Conservation (phyloP, 441 rosid species). For the Populus hybrid region DNA sequence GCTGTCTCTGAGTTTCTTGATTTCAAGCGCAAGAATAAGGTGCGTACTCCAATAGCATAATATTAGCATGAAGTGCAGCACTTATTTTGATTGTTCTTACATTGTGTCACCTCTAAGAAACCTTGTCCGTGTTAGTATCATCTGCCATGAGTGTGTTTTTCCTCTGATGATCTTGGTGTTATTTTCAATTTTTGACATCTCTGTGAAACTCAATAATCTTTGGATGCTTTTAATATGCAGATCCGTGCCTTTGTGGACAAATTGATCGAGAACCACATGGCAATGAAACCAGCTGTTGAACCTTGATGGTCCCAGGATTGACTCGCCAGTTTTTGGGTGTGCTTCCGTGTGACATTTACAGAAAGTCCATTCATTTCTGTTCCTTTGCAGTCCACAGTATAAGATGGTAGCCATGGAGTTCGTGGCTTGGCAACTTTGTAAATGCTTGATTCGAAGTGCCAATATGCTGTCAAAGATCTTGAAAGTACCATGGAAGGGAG, state of each 20-base stretch:
- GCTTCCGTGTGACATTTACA: constrained; percentile 18
- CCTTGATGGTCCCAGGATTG: constrained; percentile 45
- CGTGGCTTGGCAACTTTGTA: constrained; percentile 12
- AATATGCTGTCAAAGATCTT: constrained; percentile 13
- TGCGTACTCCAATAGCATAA: constrained; percentile 22
- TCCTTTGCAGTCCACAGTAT: constrained; percentile 19
- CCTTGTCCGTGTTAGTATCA: background rate
- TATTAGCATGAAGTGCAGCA: background rate
- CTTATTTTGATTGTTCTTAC: background rate
- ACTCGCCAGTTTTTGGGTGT: constrained; percentile 17
- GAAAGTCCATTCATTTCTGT: constrained; percentile 13
- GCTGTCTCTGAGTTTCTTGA: constrained; percentile 85
- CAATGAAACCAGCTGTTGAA: constrained; percentile 48
- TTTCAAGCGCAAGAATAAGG: constrained; percentile 97
- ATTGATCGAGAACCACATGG: constrained; percentile 91
- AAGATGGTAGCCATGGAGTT: constrained; percentile 22
- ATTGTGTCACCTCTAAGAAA: background rate
- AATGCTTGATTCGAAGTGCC: constrained; percentile 17
- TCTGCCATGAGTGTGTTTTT: background rate
- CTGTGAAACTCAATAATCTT: constrained; percentile 13
- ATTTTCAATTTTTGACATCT: background rate
- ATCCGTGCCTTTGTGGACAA: constrained; percentile 96
- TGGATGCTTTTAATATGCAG: constrained; percentile 54
- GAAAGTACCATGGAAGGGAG: constrained; percentile 24
- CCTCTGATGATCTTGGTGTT: background rate